Conservation (phyloP, 2,329 filamentous ascomycete species). For the Elsinoe australis region DNA sequence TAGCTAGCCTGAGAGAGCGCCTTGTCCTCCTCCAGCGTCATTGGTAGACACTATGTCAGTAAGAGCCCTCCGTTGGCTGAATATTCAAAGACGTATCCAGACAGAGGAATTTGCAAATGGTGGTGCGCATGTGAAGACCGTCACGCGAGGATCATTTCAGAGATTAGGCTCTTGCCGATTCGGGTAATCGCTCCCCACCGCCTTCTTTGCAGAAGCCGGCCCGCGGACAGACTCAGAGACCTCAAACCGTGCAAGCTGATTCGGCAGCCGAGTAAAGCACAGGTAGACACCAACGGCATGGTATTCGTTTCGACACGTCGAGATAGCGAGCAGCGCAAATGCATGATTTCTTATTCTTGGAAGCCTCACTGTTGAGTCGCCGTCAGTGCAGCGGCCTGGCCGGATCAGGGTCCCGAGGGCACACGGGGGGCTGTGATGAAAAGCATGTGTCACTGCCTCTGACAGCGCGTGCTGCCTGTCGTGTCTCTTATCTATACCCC, state of each 20-base stretch:
- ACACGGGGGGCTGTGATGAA: too few relatives aligned
- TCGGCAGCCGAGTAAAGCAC: neutral
- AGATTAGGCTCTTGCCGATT: constrained; percentile 15
- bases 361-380: too few relatives aligned
- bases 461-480: neutral
- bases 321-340: neutral
- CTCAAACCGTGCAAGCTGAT: neutral
- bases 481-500: neutral
- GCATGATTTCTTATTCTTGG: too few relatives aligned
- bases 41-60: too few relatives aligned
- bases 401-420: too few relatives aligned
- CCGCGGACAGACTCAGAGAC: neutral
- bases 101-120: neutral
- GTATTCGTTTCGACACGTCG: neutral
- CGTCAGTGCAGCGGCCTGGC: too few relatives aligned
- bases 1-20: constrained; percentile 39
- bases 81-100: neutral
- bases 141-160: neutral
- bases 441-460: too few relatives aligned
- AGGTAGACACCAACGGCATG: too few relatives aligned
- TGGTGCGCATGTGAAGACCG: neutral
- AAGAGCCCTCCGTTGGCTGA: too few relatives aligned
- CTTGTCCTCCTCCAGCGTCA: constrained; percentile 7
- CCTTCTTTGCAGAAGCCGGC: neutral
- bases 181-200: constrained; percentile 11